These are phyloP conservation scores for Rhododendron griersonianum DNA, from an alignment of 148 eudicot genomes.

Conservation along the genomic window DNA sequence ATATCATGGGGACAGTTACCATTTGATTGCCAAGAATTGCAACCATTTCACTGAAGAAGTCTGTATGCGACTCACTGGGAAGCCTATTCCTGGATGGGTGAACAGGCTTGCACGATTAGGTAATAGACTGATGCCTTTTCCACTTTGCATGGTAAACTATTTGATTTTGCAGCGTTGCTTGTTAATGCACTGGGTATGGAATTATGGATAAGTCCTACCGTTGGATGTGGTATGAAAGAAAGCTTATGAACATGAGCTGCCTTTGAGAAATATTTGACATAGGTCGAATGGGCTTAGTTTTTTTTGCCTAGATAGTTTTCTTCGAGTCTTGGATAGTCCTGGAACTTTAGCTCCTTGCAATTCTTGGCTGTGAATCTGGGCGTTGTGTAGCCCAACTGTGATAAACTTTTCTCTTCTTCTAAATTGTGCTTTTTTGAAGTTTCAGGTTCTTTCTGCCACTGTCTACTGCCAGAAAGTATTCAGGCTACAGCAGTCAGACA, in stretches of 20 bases:
- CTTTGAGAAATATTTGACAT: neutral
- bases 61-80: slow-evolving; percentile 65
- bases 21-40: slow-evolving; percentile 92
- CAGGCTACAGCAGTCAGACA: slow-evolving; percentile 62
- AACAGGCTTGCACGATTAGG: slow-evolving; percentile 87
- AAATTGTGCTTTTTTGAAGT: slow-evolving; percentile 21
- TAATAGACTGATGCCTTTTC: slow-evolving; percentile 21
- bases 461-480: slow-evolving; percentile 74
- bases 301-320: neutral
- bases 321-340: neutral
- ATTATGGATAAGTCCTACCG: neutral
- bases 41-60: slow-evolving; percentile 94
- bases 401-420: slow-evolving; percentile 6
- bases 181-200: neutral
- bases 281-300: neutral
- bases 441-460: slow-evolving; percentile 80
- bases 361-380: neutral
- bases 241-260: neutral
- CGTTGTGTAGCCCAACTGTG: neutral
- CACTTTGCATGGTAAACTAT: slow-evolving; percentile 1
- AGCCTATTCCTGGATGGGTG: slow-evolving; percentile 90
- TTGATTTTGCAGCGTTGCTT: neutral
- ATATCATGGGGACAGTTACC: slow-evolving; percentile 85
- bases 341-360: neutral
- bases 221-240: neutral